phyloP scores from a whole-genome alignment of 2,329 filamentous ascomycete species.

The Shiraia bambusicola region DNA sequence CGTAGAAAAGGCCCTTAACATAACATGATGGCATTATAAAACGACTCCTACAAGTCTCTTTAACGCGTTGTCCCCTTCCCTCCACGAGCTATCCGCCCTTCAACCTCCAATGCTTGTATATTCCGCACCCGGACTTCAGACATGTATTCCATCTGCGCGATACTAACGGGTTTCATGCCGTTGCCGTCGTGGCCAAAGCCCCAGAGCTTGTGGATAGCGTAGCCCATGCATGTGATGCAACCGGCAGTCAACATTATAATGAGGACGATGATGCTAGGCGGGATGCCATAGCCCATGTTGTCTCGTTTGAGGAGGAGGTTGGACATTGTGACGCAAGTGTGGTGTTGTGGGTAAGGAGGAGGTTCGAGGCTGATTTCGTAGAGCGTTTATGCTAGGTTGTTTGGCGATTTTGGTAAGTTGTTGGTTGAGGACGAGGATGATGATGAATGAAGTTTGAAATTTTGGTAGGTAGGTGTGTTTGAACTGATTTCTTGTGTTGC shows the following conservation, averaged over 20 bases:
- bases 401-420: neutral
- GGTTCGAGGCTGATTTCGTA: neutral
- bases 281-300: constrained; percentile 16
- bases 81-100: constrained; percentile 3
- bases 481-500: no score
- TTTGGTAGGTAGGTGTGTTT: no score
- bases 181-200: constrained; percentile 13
- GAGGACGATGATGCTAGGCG: constrained; percentile 19
- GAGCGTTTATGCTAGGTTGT: neutral
- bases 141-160: constrained; percentile 26
- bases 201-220: constrained; percentile 19
- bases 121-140: constrained; percentile 21
- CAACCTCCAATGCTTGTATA: constrained; percentile 12
- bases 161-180: constrained; percentile 9
- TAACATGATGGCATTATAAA: no score
- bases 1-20: no score
- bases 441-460: no score
- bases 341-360: neutral
- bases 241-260: constrained; percentile 21
- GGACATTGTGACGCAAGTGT: neutral
- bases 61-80: neutral
- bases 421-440: no score
- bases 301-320: constrained; percentile 15
- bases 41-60: neutral
- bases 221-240: constrained; percentile 18